A percentile compares a stretch with the other conserved stretches of the same genome.
phyloP scores from a whole-genome alignment of 2,329 filamentous ascomycete genomes.

The Xylariaceae sp. region DNA sequence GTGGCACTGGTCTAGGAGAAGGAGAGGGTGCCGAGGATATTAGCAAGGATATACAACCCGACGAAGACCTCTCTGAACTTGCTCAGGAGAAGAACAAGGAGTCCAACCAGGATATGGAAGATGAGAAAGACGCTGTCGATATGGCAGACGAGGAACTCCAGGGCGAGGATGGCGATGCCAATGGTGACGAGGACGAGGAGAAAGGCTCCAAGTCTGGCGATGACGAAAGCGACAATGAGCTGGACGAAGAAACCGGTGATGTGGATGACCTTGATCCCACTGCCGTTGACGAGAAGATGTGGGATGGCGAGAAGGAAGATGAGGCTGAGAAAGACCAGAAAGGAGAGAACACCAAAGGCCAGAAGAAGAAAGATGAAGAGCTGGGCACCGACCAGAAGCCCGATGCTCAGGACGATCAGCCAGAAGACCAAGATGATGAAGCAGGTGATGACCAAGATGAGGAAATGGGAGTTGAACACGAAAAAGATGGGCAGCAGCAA shows the following conservation, averaged over 20 bases:
- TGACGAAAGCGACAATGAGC: constrained; percentile 64
- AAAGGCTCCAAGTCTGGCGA: constrained; percentile 58
- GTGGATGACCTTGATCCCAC: constrained; percentile 87
- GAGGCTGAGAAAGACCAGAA: constrained; percentile 80
- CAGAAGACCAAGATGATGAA: constrained; percentile 36
- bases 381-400: constrained; percentile 45
- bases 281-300: constrained; percentile 97
- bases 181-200: constrained; percentile 58
- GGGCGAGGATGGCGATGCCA: constrained; percentile 68
- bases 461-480: constrained; percentile 56
- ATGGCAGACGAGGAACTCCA: constrained; percentile 91
- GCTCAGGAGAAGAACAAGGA: constrained; percentile 76
- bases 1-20: constrained; percentile 88
- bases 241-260: constrained; percentile 86
- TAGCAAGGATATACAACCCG: constrained; percentile 90
- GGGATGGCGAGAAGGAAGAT: constrained; percentile 81
- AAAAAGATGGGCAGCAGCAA: constrained; percentile 50
- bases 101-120: constrained; percentile 63
- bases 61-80: constrained; percentile 88
- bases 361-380: constrained; percentile 62
- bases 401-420: constrained; percentile 56
- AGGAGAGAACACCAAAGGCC: constrained; percentile 66
- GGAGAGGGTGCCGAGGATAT: constrained; percentile 96
- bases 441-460: constrained; percentile 51
- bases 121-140: constrained; percentile 82